Evolutionary conservation across 345 rosid species (phyloP).

Genomic region (Capsella bursapastoris): DNA sequence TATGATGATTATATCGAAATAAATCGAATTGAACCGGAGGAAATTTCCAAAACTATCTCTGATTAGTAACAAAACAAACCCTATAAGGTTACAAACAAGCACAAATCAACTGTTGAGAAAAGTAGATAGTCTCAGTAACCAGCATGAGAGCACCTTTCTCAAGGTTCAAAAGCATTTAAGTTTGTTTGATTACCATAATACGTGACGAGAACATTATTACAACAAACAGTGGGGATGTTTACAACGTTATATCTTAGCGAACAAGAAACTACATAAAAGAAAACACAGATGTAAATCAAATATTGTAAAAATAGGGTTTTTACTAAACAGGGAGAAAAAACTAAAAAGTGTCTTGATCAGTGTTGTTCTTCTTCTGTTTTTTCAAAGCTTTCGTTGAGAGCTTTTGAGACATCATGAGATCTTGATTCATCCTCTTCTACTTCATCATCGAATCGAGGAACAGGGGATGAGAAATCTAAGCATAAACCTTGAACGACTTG

Average conservation of each 20-base stretch:
- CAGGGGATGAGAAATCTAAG: conserved; percentile 85
- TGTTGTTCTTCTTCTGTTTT: conserved; percentile 32
- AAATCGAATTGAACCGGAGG: not conserved
- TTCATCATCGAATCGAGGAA: conserved; percentile 42
- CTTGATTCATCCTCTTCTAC: conserved; percentile 29
- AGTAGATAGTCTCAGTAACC: not conserved
- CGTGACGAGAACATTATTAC: conserved; percentile 10
- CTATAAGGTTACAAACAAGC: not conserved
- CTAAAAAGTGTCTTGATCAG: not conserved
- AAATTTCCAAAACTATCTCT: too few relatives aligned
- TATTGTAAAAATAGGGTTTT: too few relatives aligned
- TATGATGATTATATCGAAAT: not conserved
- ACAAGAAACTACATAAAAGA: conserved; percentile 8
- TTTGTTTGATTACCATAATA: not conserved
- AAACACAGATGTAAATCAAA: not conserved
- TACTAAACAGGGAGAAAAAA: too few relatives aligned
- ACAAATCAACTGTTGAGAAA: not conserved
- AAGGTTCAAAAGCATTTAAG: not conserved
- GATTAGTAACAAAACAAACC: not conserved
- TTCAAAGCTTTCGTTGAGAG: conserved; percentile 54
- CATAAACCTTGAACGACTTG: conserved; percentile 64
- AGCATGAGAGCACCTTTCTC: not conserved
- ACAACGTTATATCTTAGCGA: conserved; percentile 17
- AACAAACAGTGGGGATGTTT: conserved; percentile 25
- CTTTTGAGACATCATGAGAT: conserved; percentile 43